Conservation (phyloP, 768 basidiomycete species). For the Agrocybe pediades region DNA sequence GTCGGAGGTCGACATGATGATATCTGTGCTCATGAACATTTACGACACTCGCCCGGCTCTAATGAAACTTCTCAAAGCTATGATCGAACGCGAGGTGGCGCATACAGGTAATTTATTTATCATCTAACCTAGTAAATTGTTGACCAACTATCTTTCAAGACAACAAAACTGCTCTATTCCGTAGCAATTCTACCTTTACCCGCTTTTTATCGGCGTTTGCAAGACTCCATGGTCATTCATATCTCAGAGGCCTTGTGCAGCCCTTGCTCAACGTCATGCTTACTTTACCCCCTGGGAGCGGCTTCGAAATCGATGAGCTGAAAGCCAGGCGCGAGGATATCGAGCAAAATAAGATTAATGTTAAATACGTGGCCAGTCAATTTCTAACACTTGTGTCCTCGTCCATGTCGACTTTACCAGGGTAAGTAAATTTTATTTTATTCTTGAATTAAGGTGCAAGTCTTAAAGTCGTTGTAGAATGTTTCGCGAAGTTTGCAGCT, state of each 20-base stretch:
- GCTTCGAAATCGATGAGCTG: conserved; percentile 78
- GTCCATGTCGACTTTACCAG: conserved; percentile 70
- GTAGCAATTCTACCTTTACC: conserved; percentile 87
- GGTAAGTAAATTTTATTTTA: conserved; percentile 47
- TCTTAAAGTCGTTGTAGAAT: conserved; percentile 50
- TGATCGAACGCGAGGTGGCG: conserved; percentile 85
- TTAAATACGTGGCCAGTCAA: conserved; percentile 71
- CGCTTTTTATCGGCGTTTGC: conserved; percentile 86
- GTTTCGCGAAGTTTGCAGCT: conserved; percentile 84
- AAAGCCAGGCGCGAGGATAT: conserved; percentile 60
- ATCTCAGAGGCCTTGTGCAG: conserved; percentile 76
- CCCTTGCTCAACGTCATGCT: conserved; percentile 79
- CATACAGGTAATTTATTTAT: conserved; percentile 57
- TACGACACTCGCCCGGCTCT: conserved; percentile 79
- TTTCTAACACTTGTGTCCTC: conserved; percentile 76
- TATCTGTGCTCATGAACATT: conserved; percentile 81
- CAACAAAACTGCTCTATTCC: conserved; percentile 80
- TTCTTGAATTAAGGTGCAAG: not conserved
- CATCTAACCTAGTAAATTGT: not conserved
- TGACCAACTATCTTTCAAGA: conserved; percentile 43
- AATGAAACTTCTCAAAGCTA: conserved; percentile 72
- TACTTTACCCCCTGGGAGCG: conserved; percentile 68
- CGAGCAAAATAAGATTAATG: conserved; percentile 66
- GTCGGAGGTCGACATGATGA: conserved; percentile 79
- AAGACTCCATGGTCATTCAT: conserved; percentile 88